Percentiles rank a stretch among this genome's conserved stretches.
Conservation (phyloP, 2,329 filamentous ascomycete species). For the Thielaviopsis musarum region DNA sequence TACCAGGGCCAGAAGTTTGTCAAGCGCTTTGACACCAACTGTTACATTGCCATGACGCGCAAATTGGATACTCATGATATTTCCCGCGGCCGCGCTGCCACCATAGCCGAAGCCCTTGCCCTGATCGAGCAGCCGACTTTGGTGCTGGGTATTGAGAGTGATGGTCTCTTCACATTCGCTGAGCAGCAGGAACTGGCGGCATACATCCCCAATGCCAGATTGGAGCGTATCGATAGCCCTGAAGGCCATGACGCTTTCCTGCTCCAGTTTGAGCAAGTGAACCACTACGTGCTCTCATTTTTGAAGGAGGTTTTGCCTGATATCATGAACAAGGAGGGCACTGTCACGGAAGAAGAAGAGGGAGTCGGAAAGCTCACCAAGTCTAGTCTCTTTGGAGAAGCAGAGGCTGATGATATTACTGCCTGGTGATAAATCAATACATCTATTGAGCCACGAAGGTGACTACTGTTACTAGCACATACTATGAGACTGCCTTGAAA, state of each 20-base stretch:
- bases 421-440: slow-evolving; percentile 46
- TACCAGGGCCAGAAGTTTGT: slow-evolving; percentile 97
- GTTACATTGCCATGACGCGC: slow-evolving; percentile 95
- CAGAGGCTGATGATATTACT: slow-evolving; percentile 90
- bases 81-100: slow-evolving; percentile 53
- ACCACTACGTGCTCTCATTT: slow-evolving; percentile 70
- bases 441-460: too few species aligned
- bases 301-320: slow-evolving; percentile 68
- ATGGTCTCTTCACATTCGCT: slow-evolving; percentile 91
- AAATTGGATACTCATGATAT: slow-evolving; percentile 97
- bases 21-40: slow-evolving; percentile 92
- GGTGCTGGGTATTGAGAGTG: slow-evolving; percentile 85
- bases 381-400: slow-evolving; percentile 85
- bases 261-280: slow-evolving; percentile 94
- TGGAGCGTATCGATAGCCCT: slow-evolving; percentile 80
- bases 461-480: too few species aligned
- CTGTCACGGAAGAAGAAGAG: slow-evolving; percentile 28
- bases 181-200: slow-evolving; percentile 87
- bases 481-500: too few species aligned
- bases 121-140: slow-evolving; percentile 78
- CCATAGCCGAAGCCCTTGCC: slow-evolving; percentile 57
- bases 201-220: slow-evolving; percentile 56
- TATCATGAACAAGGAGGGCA: slow-evolving; percentile 56
- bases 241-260: slow-evolving; percentile 96
- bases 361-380: slow-evolving; percentile 55